Evolutionary conservation across 2,329 filamentous ascomycete genomes (phyloP).

Genomic region (Aspergillus fijiensis): DNA sequence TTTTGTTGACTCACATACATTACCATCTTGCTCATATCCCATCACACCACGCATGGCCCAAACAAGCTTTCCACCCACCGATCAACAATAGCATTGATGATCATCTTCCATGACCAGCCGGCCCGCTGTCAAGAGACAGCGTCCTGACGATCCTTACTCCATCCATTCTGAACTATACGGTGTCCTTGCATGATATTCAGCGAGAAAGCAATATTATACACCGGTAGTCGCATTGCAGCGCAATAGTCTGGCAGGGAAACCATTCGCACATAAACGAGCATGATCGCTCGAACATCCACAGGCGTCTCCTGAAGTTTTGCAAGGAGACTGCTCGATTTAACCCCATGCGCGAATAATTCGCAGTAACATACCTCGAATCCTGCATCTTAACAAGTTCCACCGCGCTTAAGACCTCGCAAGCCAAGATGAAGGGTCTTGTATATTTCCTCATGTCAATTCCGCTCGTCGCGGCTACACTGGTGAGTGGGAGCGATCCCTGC

Average conservation of each 20-base stretch:
- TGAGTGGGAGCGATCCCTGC: background rate
- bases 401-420: background rate
- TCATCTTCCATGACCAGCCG: background rate
- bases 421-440: background rate
- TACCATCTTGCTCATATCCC: too few species aligned
- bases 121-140: background rate
- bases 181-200: background rate
- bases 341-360: too few species aligned
- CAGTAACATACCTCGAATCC: too few species aligned
- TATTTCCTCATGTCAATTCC: background rate
- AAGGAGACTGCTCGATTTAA: too few species aligned
- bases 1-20: too few species aligned
- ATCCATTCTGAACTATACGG: background rate
- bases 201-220: background rate
- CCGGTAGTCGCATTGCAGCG: background rate
- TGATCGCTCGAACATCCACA: background rate
- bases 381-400: background rate
- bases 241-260: background rate
- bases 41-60: too few species aligned
- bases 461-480: background rate
- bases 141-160: background rate
- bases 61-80: too few species aligned
- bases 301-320: too few species aligned
- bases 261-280: background rate
- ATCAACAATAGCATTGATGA: background rate